Conservation (phyloP, 1,284 basidiomycete genomes). For the Ganoderma resinaceum region DNA sequence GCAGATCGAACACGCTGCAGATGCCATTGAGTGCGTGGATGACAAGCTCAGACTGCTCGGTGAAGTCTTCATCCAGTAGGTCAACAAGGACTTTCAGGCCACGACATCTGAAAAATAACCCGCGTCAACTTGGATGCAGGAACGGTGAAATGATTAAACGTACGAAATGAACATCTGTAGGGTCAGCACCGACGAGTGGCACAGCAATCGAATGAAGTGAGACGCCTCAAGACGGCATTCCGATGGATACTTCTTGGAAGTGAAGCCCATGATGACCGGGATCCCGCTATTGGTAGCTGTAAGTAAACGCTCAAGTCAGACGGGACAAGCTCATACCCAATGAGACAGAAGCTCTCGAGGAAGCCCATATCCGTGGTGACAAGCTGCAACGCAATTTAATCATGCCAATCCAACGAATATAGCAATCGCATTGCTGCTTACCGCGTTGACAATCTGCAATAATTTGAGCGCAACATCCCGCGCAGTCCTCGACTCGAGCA, state of each 20-base stretch:
- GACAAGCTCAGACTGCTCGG: slow-evolving; percentile 88
- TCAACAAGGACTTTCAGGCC: slow-evolving; percentile 95
- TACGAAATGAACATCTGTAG: slow-evolving; percentile 98
- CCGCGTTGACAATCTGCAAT: slow-evolving; percentile 90
- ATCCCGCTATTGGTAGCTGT: slow-evolving; percentile 66
- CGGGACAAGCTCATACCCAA: slow-evolving; percentile 64
- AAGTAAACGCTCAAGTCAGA: background rate
- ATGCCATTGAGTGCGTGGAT: slow-evolving; percentile 95
- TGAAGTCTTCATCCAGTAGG: slow-evolving; percentile 95
- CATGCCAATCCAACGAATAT: background rate
- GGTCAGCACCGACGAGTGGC: slow-evolving; percentile 92
- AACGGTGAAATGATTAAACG: slow-evolving; percentile 40
- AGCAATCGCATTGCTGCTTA: slow-evolving; percentile 45
- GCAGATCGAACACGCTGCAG: slow-evolving; percentile 92
- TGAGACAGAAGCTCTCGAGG: slow-evolving; percentile 94
- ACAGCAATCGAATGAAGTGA: slow-evolving; percentile 91
- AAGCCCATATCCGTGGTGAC: slow-evolving; percentile 87
- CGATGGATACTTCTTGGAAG: slow-evolving; percentile 92
- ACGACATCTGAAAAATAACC: slow-evolving; percentile 71
- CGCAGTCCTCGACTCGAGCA: slow-evolving; percentile 84
- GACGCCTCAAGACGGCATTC: slow-evolving; percentile 97
- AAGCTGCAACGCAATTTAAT: slow-evolving; percentile 58
- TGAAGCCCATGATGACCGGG: slow-evolving; percentile 93
- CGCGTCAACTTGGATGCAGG: slow-evolving; percentile 7
- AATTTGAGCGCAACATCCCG: slow-evolving; percentile 87